Evolutionary conservation across 1,284 basidiomycete species (phyloP), one percentile per base, ranked within the genome.

Genomic region (Acaromyces ingoldii): DNA sequence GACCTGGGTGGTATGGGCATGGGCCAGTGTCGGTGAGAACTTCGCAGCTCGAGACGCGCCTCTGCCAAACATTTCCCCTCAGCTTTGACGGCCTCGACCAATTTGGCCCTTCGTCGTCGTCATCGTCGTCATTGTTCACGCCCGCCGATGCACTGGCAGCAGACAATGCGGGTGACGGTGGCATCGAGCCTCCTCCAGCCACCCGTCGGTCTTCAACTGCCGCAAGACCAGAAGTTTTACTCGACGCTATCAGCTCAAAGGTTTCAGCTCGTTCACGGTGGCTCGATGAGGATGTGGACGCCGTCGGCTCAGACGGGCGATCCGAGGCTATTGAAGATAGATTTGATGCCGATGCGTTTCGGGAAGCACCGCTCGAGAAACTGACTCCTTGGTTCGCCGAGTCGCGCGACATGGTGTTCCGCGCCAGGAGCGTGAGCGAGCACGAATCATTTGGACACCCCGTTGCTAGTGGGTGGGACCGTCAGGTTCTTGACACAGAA

Each of bases 401-500:
- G 4, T 53, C 63, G 1, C 53, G 62, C 28, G 53, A 63, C 22
- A 44, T 62, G 6, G 53, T 58, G 6, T 63, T 63, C n/a, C 45
- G 50, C 3, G 57, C 57, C 30, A 36, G 68, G 4, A 30, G 48
- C 3, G 49, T 69, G 4, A 59, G 51, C 19, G 57, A 57, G 37
- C 68, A 69, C 55, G 64, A 69, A 38, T 57, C 62, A 0, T 63
- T 70, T 17, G 54, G 65, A 6, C 58, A 66, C 60, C 58, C 60
- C 10, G 34, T 62, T 26, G 55, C 47, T 22, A 30, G 50, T 53
- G 30, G 42, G 51, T 33, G 24, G 17, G 5, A 15, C 17, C n/a
- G n/a, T n/a, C n/a, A n/a, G n/a, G n/a, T n/a, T n/a, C 9, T 4
- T 36, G 24, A 15, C 40, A 9, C 6, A n/a, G 9, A 9, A 25